Conservation (phyloP, 192 early-diverging fungal genomes). For the Coemansia sp. region DNA sequence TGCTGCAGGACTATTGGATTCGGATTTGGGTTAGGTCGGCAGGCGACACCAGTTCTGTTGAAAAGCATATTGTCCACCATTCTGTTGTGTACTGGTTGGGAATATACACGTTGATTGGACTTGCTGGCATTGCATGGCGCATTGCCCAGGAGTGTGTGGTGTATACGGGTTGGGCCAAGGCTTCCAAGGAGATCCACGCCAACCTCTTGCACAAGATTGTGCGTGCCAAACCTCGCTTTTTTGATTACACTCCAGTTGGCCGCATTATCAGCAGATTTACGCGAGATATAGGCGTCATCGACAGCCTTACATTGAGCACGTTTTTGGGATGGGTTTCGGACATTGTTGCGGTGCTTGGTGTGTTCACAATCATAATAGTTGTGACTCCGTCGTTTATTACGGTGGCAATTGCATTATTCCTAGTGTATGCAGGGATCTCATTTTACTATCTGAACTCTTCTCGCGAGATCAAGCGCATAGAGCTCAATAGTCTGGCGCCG, state of each 20-base stretch:
- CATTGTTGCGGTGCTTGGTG: conserved; percentile 51
- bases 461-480: conserved; percentile 79
- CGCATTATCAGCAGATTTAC: conserved; percentile 80
- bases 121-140: conserved; percentile 33
- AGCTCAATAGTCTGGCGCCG: conserved; percentile 66
- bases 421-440: conserved; percentile 62
- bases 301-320: conserved; percentile 54
- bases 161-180: conserved; percentile 54
- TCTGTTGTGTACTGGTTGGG: conserved; percentile 55
- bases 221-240: conserved; percentile 76
- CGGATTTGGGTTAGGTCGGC: conserved; percentile 58
- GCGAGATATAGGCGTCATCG: conserved; percentile 71
- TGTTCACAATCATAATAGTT: conserved; percentile 56
- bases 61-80: neutral
- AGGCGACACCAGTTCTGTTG: neutral
- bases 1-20: conserved; percentile 67
- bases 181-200: conserved; percentile 58
- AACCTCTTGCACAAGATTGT: conserved; percentile 58
- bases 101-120: conserved; percentile 61
- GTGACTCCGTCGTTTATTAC: conserved; percentile 73
- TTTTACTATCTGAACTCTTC: conserved; percentile 67
- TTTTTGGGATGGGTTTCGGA: conserved; percentile 55
- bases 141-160: conserved; percentile 40
- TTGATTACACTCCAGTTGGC: conserved; percentile 77
- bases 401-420: conserved; percentile 57